Evolutionary conservation across 176 grass and related monocot genomes (phyloP), one percentile per base, ranked within the genome.

Genomic region (Oryza longistaminata): DNA sequence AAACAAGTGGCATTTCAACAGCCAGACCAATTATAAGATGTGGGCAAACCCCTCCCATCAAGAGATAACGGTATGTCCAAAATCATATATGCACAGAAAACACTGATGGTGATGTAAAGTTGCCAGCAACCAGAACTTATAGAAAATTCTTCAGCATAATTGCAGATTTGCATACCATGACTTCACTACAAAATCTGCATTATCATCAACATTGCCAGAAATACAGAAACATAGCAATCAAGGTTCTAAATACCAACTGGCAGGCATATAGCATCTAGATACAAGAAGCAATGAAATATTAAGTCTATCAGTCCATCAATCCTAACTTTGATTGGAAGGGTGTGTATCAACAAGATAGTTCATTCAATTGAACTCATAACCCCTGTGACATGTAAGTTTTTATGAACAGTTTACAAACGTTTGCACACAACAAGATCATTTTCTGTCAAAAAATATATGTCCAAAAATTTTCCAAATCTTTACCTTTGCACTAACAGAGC

Each of bases 181-280:
- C 37, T 40, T 75, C 71, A 66, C 55, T 1, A 86, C 24, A 55
- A 82, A 82, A 65, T 49, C 2, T 55, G 70, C 17, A 77, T 15
- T 66, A 62, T 13, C 34, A 55, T 66, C 52, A 24, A 42, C 27
- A 85, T 65, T 3, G 10, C 14, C 14, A 64, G 19, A 10, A 6
- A 27, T 4, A 74, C 2, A 74, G 11, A 52, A 52, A 77, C 3
- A 40, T 13, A 61, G 58, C 13, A 19, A 1, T 50, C 43, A 55
- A 61, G 48, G 34, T 7, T 15, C 64, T 10, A 85, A 19, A 13
- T 50, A 29, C 42, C 3, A 83, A 75, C 26, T 31, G 26, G 31
- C 19, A 73, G 26, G 17, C 19, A 9, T 9, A 60, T 60, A 0
- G 55, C 55, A 22, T 60, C 55, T 22, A n/a, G 55, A 60, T 60